Percentiles rank a stretch among this genome's conserved stretches.
phyloP scores from a whole-genome alignment of 169 alveolate species.

The Plasmodium knowlesi region DNA sequence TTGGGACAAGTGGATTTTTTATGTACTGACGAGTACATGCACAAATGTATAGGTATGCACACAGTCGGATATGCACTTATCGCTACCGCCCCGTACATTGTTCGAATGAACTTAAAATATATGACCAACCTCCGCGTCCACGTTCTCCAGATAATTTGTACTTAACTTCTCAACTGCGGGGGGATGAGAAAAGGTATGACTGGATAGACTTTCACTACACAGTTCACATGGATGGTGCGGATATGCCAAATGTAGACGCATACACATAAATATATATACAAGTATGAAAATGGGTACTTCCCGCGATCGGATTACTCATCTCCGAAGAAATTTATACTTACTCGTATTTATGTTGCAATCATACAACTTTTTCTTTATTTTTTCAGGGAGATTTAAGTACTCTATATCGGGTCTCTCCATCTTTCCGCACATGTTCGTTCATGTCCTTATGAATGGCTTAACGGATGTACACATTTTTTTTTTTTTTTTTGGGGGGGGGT shows the following conservation, averaged over 20 bases:
- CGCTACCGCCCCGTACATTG: background rate
- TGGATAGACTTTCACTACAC: background rate
- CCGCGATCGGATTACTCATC: background rate
- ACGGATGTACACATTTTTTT: constrained; percentile 1
- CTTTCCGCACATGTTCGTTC: background rate
- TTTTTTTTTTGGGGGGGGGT: background rate
- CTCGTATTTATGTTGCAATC: constrained; percentile 36
- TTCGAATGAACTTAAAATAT: background rate
- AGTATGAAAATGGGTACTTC: background rate
- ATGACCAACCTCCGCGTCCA: constrained; percentile 3
- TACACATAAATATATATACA: background rate
- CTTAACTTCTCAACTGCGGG: constrained; percentile 53
- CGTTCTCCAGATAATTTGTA: constrained; percentile 41
- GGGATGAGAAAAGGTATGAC: background rate
- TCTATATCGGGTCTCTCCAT: constrained; percentile 68
- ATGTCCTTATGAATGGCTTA: background rate
- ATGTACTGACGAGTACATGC: too few species aligned
- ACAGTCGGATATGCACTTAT: background rate
- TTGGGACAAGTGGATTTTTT: background rate
- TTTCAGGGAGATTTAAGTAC: constrained; percentile 38
- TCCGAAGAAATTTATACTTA: background rate
- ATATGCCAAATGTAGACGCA: background rate
- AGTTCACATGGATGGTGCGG: background rate
- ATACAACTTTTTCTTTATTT: constrained; percentile 27
- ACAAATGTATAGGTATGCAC: background rate